These are phyloP conservation scores for Psilocybe mexicana DNA, from an alignment of 1,284 basidiomycete species.

Conservation along the genomic window DNA sequence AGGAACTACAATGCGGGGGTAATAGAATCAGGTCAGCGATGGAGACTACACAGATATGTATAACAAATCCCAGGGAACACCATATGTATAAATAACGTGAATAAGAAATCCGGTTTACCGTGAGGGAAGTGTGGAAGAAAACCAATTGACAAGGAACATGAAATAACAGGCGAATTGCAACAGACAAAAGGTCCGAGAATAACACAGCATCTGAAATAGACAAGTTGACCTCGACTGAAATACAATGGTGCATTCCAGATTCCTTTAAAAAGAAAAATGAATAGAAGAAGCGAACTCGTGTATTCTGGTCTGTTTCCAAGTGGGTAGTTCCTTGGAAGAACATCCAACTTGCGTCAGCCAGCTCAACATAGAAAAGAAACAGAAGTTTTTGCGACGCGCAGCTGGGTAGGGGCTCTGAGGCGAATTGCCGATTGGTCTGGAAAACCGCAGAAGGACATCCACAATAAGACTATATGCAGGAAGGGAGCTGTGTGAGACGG, in stretches of 20 bases:
- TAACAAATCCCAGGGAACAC: no score
- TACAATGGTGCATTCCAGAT: neutral
- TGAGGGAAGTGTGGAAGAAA: neutral
- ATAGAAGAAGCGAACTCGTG: neutral
- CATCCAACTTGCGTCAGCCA: neutral
- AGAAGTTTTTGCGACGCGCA: neutral
- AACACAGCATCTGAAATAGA: neutral
- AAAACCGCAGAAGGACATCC: neutral
- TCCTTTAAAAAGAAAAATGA: neutral
- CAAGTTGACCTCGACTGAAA: conserved; percentile 2
- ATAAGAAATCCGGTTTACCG: neutral
- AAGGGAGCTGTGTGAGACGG: conserved; percentile 16
- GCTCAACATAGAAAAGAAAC: neutral
- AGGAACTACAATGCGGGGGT: neutral
- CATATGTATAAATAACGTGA: neutral
- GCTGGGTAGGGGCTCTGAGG: neutral
- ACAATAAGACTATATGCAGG: conserved; percentile 5
- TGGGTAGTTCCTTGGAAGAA: neutral
- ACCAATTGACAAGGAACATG: conserved; percentile 3
- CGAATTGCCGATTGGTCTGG: neutral
- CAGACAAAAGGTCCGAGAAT: conserved; percentile 6
- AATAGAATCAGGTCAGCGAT: neutral
- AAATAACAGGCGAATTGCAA: conserved; percentile 4
- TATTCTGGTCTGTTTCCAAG: neutral
- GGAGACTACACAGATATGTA: neutral